Base-by-base conservation (phyloP, 1,139 yeast species). In the Magnusiomyces clavatus region DNA sequence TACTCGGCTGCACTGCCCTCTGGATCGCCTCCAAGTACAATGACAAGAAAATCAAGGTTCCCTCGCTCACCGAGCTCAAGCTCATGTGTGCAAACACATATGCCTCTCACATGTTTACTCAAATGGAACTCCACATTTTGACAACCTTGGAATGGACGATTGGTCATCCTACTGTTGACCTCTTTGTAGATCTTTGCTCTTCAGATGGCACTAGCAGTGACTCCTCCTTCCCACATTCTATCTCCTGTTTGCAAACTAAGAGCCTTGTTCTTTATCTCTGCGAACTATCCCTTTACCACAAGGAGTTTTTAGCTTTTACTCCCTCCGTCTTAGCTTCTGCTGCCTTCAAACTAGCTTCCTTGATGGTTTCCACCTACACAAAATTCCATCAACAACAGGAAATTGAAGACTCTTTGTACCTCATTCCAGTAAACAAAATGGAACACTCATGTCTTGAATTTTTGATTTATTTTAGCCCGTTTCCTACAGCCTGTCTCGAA, bases 1-100 rank as follows among this genome's bases (percentile, higher is more conserved):
- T 92, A 54, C 92, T 90, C 17, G 96, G 96, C 3, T 85, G 96
- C 64, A 86, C 97, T 1, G 90, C 97, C 2, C 75, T 92, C 51
- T 90, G 97, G 97, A 82, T 92, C 51, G 96, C 97, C 13, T 86
- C 95, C 52, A 92, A 92, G 70, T 89, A 86, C 69, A 95, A 90
- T 66, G 97, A 90, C 69, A 87, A 88, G 66, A 90, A 90, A 70
- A 78, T 82, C 55, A 75, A 92, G 56, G 92, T 88, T 10, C 96
- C 97, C 19, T 82, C 92, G 1, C 73, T 89, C 56, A 77, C 78
- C 52, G 96, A 89, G 65, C 77, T 89, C 39, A 77, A 83, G 14
- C 73, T 80, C 60, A 79, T 88, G 82, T 86, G 96, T 68, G 78
- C 95, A 56, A 80, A 82, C 61, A 89, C 89, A 11, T 90, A 88